Conservation (phyloP, 116 monocot species). For the Papilionanthe hybrid region DNA sequence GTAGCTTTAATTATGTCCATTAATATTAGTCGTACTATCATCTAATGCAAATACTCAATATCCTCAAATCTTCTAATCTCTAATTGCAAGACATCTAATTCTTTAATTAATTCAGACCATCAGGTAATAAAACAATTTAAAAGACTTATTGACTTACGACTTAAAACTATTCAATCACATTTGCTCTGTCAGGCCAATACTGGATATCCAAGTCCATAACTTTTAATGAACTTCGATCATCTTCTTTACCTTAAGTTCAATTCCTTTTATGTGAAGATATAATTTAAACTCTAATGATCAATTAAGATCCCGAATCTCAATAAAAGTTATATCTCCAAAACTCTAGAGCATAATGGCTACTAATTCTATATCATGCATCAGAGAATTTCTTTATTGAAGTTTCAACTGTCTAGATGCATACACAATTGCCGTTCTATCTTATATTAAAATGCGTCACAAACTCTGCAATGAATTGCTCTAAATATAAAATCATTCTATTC, state of each 20-base stretch:
- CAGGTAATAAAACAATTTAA: neutral
- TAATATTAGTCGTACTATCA: neutral
- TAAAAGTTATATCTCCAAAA: conserved; percentile 4
- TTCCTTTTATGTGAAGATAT: neutral
- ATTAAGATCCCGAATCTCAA: neutral
- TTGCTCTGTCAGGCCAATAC: neutral
- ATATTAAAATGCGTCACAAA: neutral
- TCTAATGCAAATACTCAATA: neutral
- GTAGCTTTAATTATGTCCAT: neutral
- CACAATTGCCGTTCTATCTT: conserved; percentile 2
- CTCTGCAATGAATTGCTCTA: neutral
- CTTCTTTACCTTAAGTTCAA: too few relatives aligned
- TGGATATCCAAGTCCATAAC: conserved; percentile 3
- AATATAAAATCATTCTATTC: neutral
- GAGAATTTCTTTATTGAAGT: neutral
- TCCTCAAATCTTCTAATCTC: neutral
- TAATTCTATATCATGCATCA: conserved; percentile 7
- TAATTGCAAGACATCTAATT: neutral
- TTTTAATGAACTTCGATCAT: neutral
- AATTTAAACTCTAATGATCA: neutral
- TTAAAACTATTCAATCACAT: neutral
- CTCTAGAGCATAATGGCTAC: neutral
- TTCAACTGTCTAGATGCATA: conserved; percentile 8
- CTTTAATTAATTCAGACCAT: neutral
- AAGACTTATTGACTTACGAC: neutral